These are phyloP conservation scores for Saturnispora mendoncae DNA, from an alignment of 805 yeast species.

Conservation along the genomic window DNA sequence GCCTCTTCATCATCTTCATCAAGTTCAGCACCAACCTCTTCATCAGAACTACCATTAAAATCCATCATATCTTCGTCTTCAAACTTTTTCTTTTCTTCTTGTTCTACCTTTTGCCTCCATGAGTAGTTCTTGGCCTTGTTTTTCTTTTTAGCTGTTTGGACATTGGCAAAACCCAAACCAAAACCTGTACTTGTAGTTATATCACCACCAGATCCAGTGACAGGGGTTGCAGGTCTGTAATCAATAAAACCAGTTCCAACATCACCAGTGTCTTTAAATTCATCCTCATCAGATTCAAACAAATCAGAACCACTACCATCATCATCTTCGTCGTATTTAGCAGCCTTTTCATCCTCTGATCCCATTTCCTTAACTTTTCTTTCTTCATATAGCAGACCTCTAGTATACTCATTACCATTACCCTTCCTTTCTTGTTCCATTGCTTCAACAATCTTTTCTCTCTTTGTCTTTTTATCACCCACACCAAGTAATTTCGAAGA, in stretches of 20 bases:
- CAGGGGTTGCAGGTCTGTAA: conserved; percentile 49
- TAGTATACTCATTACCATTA: conserved; percentile 51
- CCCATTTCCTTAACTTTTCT: conserved; percentile 41
- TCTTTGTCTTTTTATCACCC: conserved; percentile 50
- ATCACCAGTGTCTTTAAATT: conserved; percentile 28
- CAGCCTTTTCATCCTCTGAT: conserved; percentile 22
- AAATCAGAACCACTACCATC: conserved; percentile 19
- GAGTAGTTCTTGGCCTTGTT: conserved; percentile 52
- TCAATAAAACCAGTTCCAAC: conserved; percentile 49
- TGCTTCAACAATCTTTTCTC: conserved; percentile 68
- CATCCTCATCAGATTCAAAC: conserved; percentile 10
- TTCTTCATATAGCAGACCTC: conserved; percentile 60
- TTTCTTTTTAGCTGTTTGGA: conserved; percentile 36
- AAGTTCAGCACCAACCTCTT: conserved; percentile 21
- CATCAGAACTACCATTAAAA: conserved; percentile 32
- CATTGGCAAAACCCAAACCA: conserved; percentile 61
- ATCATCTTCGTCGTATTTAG: conserved; percentile 26
- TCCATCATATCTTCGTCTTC: conserved; percentile 53
- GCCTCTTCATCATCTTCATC: conserved; percentile 17
- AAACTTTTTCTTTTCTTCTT: conserved; percentile 34
- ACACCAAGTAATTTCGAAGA: conserved; percentile 75
- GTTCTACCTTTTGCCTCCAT: conserved; percentile 59
- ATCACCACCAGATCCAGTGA: conserved; percentile 6
- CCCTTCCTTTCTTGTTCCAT: conserved; percentile 65
- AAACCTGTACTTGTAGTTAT: conserved; percentile 45